Conservation (phyloP, 352 stramenopile species). For the Globisporangium acanthophoron region DNA sequence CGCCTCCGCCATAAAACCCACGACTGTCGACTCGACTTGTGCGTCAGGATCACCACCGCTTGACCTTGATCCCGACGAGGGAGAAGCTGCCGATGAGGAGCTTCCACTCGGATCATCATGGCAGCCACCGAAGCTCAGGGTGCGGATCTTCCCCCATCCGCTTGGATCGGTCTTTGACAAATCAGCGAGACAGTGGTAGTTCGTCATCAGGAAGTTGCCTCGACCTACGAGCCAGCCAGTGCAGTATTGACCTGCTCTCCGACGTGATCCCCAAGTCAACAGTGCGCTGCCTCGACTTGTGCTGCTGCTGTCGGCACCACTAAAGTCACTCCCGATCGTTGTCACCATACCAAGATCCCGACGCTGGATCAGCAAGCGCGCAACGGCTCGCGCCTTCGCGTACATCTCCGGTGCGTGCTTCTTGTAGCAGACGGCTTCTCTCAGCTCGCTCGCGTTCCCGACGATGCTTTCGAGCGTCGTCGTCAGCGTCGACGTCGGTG, state of each 20-base stretch:
- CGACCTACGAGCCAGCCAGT: conserved; percentile 58
- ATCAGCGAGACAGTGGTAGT: conserved; percentile 53
- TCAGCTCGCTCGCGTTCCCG: conserved; percentile 38
- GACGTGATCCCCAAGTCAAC: neutral
- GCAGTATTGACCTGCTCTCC: conserved; percentile 29
- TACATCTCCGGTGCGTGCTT: conserved; percentile 50
- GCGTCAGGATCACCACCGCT: conserved; percentile 17
- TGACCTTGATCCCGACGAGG: conserved; percentile 7
- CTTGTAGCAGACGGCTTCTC: conserved; percentile 55
- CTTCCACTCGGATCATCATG: neutral
- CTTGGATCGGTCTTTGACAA: conserved; percentile 2
- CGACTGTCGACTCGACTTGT: conserved; percentile 16
- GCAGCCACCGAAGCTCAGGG: neutral
- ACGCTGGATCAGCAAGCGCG: conserved; percentile 40
- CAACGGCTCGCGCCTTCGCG: conserved; percentile 36
- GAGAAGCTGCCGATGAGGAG: neutral
- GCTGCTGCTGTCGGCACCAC: too few relatives aligned
- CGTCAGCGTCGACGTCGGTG: neutral
- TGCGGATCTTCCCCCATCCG: neutral
- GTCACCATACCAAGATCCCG: conserved; percentile 1
- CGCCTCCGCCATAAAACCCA: conserved; percentile 61
- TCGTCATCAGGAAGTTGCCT: conserved; percentile 60
- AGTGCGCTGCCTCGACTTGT: neutral
- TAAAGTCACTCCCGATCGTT: too few relatives aligned
- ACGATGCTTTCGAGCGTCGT: conserved; percentile 36